Percentiles rank a stretch among this genome's conserved stretches.
These are phyloP conservation scores for Pseudognaphalium luteoalbum DNA, from an alignment of 129 eudicot genomes.

Conservation along the genomic window DNA sequence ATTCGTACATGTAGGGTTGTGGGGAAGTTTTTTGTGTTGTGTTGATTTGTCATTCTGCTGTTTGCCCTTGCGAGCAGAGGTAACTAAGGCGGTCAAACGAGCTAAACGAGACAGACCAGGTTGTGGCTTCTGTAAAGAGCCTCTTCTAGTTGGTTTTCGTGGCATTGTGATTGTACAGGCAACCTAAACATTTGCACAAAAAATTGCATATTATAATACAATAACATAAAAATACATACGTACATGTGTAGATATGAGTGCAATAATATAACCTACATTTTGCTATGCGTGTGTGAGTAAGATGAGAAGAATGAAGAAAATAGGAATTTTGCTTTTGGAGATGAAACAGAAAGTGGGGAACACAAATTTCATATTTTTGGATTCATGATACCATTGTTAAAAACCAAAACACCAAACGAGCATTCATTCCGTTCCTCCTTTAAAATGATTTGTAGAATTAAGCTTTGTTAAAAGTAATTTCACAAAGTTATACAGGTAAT, in stretches of 20 bases:
- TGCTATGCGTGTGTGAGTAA: too few relatives aligned
- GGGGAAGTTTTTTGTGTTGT: constrained; percentile 14
- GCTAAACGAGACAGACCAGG: constrained; percentile 66
- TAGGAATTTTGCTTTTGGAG: too few relatives aligned
- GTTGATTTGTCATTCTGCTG: constrained; percentile 15
- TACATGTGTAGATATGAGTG: neutral
- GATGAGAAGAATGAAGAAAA: too few relatives aligned
- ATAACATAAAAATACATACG: neutral
- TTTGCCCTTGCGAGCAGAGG: constrained; percentile 40
- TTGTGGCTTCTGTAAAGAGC: constrained; percentile 33
- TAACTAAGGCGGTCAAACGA: constrained; percentile 51
- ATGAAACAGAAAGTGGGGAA: too few relatives aligned
- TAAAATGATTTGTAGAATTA: too few relatives aligned
- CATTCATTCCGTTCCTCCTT: too few relatives aligned
- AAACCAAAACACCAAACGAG: too few relatives aligned
- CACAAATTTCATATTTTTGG: too few relatives aligned
- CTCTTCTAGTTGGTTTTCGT: constrained; percentile 50
- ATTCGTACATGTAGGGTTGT: constrained; percentile 40
- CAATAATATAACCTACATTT: too few relatives aligned
- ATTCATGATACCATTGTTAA: too few relatives aligned
- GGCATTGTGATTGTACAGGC: constrained; percentile 44
- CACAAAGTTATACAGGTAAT: too few relatives aligned
- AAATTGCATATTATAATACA: neutral
- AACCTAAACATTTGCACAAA: constrained; percentile 5
- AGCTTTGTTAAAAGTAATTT: too few relatives aligned